These are phyloP conservation scores for Clausena lansium DNA, from an alignment of 345 rosid species.

Conservation along the genomic window DNA sequence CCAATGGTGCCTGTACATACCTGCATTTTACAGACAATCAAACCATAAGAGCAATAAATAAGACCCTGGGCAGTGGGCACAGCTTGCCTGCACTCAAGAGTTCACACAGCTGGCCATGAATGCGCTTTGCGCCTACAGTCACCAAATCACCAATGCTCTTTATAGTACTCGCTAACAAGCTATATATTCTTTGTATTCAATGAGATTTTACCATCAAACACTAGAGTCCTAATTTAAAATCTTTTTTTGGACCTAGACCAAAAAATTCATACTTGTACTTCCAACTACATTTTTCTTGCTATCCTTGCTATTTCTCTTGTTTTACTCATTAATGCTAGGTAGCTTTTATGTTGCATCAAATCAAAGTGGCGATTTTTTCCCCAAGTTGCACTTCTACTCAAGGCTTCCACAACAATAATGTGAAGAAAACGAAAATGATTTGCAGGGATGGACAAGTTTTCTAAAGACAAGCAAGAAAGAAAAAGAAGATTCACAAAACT, in stretches of 20 bases:
- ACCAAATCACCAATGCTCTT: too few species aligned
- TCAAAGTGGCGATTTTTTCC: neutral
- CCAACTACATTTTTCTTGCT: neutral
- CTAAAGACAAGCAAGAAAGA: neutral
- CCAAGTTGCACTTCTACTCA: neutral
- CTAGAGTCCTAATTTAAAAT: too few species aligned
- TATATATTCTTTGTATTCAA: too few species aligned
- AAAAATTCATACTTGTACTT: neutral
- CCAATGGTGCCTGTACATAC: constrained; percentile 68
- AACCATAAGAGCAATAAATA: neutral
- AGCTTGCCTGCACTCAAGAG: too few species aligned
- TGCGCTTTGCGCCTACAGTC: too few species aligned
- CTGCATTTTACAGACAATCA: constrained; percentile 19
- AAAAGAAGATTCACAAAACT: neutral
- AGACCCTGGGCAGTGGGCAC: neutral
- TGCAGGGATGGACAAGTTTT: neutral
- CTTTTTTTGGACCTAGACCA: too few species aligned
- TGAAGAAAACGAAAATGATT: neutral
- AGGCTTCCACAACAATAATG: neutral
- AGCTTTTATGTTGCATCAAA: neutral
- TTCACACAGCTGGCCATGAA: too few species aligned
- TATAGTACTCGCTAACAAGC: too few species aligned
- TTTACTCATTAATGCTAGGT: neutral
- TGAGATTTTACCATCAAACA: too few species aligned
- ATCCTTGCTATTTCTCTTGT: neutral